A percentile compares a stretch with the other conserved stretches of the same genome.
Evolutionary conservation across 139 green algal species (phyloP).

Genomic region (Coelastrella sp.): DNA sequence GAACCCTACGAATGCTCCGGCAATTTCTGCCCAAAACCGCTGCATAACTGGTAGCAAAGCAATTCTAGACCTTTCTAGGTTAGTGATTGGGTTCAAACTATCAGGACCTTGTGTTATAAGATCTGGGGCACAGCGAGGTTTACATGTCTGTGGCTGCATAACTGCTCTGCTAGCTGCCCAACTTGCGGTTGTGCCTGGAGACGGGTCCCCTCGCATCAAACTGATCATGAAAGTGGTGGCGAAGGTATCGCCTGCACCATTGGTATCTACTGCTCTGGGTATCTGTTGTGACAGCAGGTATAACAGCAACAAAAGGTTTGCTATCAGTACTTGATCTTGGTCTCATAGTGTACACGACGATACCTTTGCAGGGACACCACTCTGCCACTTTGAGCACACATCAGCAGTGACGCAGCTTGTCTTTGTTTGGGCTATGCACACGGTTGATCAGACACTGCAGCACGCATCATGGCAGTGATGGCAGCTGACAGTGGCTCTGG

Average conservation of each 20-base stretch:
- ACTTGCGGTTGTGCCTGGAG: constrained; percentile 57
- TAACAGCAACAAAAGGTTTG: no score
- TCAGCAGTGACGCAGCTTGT: no score
- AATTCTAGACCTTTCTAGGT: neutral
- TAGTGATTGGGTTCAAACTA: neutral
- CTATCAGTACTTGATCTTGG: no score
- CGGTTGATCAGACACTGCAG: no score
- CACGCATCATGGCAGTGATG: no score
- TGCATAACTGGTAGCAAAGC: constrained; percentile 10
- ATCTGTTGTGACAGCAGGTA: constrained; percentile 48
- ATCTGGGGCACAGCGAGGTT: constrained; percentile 66
- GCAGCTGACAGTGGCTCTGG: no score
- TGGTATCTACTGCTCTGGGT: constrained; percentile 78
- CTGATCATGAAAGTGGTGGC: constrained; percentile 81
- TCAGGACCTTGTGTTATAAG: constrained; percentile 15
- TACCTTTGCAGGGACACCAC: no score
- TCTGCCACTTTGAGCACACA: no score
- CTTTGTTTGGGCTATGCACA: no score
- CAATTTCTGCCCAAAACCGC: neutral
- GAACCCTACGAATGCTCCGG: neutral
- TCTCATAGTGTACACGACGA: no score
- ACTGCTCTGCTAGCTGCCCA: constrained; percentile 73
- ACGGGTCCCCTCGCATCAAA: constrained; percentile 48
- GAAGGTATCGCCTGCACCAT: constrained; percentile 88
- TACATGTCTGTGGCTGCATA: constrained; percentile 72